phyloP scores from a whole-genome alignment of 2,329 filamentous ascomycete species.

The Ophiocordyceps sinensis region DNA sequence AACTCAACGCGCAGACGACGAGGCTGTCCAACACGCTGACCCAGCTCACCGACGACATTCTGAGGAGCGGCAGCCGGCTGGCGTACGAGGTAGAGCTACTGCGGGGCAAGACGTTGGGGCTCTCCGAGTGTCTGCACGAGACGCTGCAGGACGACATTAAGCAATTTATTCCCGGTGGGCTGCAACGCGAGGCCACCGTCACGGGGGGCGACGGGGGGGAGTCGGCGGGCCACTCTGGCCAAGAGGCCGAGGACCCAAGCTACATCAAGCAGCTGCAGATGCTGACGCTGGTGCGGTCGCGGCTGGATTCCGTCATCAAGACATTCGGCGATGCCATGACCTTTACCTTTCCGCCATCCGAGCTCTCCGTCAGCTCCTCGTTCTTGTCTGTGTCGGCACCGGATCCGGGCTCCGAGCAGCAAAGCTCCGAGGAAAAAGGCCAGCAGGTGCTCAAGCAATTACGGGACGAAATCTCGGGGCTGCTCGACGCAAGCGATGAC shows the following conservation, averaged over 20 bases:
- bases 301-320: slow-evolving; percentile 81
- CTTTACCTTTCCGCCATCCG: slow-evolving; percentile 81
- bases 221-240: slow-evolving; percentile 2
- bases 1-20: slow-evolving; percentile 78
- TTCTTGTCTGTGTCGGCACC: slow-evolving; percentile 86
- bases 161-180: slow-evolving; percentile 50
- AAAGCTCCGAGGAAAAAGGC: slow-evolving; percentile 73
- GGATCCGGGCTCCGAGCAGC: slow-evolving; percentile 46
- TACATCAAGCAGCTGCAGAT: slow-evolving; percentile 71
- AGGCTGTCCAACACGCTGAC: slow-evolving; percentile 70
- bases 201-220: slow-evolving; percentile 7
- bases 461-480: slow-evolving; percentile 53
- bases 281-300: slow-evolving; percentile 63
- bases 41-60: slow-evolving; percentile 84
- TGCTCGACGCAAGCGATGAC: slow-evolving; percentile 45
- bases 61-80: slow-evolving; percentile 73
- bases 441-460: slow-evolving; percentile 62
- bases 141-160: slow-evolving; percentile 56
- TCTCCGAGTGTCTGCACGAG: slow-evolving; percentile 66
- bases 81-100: slow-evolving; percentile 92
- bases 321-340: slow-evolving; percentile 93
- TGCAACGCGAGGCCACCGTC: slow-evolving; percentile 13
- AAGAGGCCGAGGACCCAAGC: slow-evolving; percentile 34
- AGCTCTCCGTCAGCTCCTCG: slow-evolving; percentile 68
- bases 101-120: slow-evolving; percentile 70